Conservation (phyloP, 1,139 yeast genomes). For the Schizosaccharomyces versatilis region DNA sequence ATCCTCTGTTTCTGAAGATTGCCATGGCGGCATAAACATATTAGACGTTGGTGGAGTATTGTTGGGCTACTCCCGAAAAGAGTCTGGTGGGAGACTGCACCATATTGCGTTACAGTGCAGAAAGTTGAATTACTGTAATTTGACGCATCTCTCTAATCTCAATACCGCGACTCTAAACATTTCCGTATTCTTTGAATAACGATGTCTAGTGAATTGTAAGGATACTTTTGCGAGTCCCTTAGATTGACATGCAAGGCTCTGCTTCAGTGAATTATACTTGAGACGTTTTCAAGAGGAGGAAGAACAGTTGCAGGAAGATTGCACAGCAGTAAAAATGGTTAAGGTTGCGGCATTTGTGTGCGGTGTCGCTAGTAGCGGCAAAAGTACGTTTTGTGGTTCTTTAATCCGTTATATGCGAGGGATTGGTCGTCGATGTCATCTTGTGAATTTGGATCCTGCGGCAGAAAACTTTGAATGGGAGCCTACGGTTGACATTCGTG, state of each 20-base stretch:
- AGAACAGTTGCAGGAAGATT: not conserved
- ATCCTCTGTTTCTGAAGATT: not conserved
- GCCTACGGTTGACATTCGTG: conserved; percentile 80
- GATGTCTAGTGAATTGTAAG: no score
- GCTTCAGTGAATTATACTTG: no score
- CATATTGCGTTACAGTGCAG: no score
- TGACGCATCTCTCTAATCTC: no score
- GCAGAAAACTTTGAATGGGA: conserved; percentile 85
- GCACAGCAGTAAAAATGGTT: not conserved
- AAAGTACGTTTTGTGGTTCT: conserved; percentile 72
- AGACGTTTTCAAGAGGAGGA: no score
- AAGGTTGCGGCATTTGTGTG: conserved; percentile 2
- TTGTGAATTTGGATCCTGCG: conserved; percentile 91
- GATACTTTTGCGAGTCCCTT: no score
- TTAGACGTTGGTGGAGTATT: not conserved
- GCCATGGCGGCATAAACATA: conserved; percentile 2
- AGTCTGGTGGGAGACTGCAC: no score
- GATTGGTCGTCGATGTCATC: conserved; percentile 78
- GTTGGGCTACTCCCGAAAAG: no score
- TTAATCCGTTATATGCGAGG: conserved; percentile 74
- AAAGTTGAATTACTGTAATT: no score
- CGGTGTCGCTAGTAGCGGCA: conserved; percentile 2
- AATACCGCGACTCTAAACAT: no score
- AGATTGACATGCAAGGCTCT: no score
- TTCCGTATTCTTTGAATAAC: no score